Evolutionary conservation across 2,329 filamentous ascomycete genomes (phyloP), one percentile per base, ranked within the genome.

Genomic region (Grosmannia penicillata): DNA sequence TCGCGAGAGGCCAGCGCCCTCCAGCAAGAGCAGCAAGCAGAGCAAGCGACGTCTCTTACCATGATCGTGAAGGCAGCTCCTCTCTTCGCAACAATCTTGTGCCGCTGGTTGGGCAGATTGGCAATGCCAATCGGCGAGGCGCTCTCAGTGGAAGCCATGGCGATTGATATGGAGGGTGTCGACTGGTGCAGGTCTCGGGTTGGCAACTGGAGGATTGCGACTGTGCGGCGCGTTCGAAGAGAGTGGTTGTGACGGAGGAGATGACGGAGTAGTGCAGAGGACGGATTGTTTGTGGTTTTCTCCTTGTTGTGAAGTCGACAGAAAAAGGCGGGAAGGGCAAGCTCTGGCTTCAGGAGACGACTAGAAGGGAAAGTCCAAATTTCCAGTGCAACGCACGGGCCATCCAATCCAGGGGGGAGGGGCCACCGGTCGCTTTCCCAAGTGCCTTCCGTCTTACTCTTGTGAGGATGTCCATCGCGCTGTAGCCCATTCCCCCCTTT

Each of bases 11-110:
- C 29, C 41, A 28, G 17, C 18, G 10, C 43, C 37, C 42, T 42
- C 38, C 7, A 22, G 50, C 56, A 49, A 61, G 55, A 32, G 24
- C 37, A 25, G 41, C 17, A 39, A 22, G 22, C 8, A 17, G 15
- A 22, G 13, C 22, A 7, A 33, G 15, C 23, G 32, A 33, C 40
- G n/a, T n/a, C n/a, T 45, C 70, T 46, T 69, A 95, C 91, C 91
- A 98, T 98, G 57, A 98, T 95, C 49, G 91, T 98, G 67, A 98
- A 98, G 57, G 87, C 83, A 56, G 91, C 93, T 66, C 91, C 91
- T 66, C 93, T 81, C 65, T 81, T 77, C 46, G 70, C 72, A 55
- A 81, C 76, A 57, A 81, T 81, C 66, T 81, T 81, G 66, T 81
- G 76, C 55, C 76, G 70, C 68, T 80, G 76, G 65, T 80, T 80